Evolutionary conservation across 2,329 filamentous ascomycete genomes (phyloP).

Genomic region (Trichoderma sp.): DNA sequence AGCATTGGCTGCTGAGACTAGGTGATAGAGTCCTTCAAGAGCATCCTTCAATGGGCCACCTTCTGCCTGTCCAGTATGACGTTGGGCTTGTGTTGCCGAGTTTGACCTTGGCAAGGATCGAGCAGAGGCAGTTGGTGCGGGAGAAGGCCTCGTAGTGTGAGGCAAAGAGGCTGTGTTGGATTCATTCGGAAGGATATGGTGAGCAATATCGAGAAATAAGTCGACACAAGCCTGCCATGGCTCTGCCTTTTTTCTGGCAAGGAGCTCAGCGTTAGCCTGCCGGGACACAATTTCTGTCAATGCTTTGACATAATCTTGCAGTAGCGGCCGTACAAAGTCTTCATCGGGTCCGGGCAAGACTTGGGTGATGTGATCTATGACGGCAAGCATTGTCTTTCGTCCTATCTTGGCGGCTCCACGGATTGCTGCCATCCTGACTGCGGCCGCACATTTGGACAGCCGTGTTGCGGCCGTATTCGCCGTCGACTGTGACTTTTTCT

Average conservation of each 20-base stretch:
- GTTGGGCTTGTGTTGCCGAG: constrained; percentile 35
- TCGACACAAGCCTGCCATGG: constrained; percentile 70
- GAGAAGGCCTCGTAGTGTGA: constrained; percentile 46
- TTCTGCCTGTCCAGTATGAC: constrained; percentile 31
- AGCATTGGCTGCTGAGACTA: constrained; percentile 67
- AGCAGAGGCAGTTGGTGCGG: constrained; percentile 42
- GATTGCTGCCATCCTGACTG: constrained; percentile 70
- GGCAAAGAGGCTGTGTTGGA: constrained; percentile 39
- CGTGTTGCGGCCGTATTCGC: constrained; percentile 54
- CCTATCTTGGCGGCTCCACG: constrained; percentile 69
- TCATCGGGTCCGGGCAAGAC: constrained; percentile 64
- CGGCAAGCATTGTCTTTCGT: constrained; percentile 72
- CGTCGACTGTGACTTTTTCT: constrained; percentile 48
- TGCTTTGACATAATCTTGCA: constrained; percentile 76
- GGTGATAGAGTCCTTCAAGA: constrained; percentile 64
- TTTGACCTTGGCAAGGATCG: constrained; percentile 35
- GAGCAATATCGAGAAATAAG: constrained; percentile 68
- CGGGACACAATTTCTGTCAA: constrained; percentile 70
- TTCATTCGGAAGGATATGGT: constrained; percentile 48
- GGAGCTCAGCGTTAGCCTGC: constrained; percentile 76
- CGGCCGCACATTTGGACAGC: constrained; percentile 68
- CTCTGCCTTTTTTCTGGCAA: constrained; percentile 57
- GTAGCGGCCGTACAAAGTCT: constrained; percentile 67
- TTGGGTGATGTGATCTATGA: constrained; percentile 81
- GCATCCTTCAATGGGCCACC: constrained; percentile 39